Base-by-base conservation (phyloP, 495 filamentous ascomycete genomes). In the Aspergillus wentii region DNA sequence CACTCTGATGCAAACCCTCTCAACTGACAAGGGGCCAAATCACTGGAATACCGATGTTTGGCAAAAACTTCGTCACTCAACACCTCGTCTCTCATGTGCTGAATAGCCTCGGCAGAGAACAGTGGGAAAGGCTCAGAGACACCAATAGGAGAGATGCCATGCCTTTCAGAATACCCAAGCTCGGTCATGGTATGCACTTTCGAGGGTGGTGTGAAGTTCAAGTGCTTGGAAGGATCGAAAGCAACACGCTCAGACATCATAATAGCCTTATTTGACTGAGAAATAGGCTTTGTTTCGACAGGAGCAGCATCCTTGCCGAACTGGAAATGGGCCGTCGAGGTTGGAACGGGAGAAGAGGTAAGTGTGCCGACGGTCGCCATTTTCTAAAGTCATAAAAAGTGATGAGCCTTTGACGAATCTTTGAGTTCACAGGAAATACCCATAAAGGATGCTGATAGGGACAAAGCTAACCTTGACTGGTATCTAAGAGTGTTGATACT, bases 61-160 rank as follows among this genome's bases (percentile, higher is more conserved):
- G 72, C 61, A 56, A 74, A 68, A n/a, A 87, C 81, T 40, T 78
- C 72, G 5, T 72, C 59, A 27, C 70, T 72, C 22, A 87, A 64
- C 4, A 85, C 75, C 51, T 88, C 82, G 11, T 64, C 58, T 43
- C 83, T 71, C 75, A 86, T 85, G 36, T 70, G 69, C 39, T 74
- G 58, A 33, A 87, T 64, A 8, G 80, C 82, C 41, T 83, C 80
- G 26, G 67, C 56, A 18, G 78, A 78, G 60, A 87, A 86, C n/a
- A 86, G 66, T 8, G 74, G 71, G 54, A 88, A 88, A 2, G 84
- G 82, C 48, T 85, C 79, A 3, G 80, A 83, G 30, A 86, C 82
- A 20, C 78, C 83, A 31, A 85, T 64, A 0, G 74, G 69, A 13
- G 82, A 86, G 21, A 86, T 66, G 8, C 80, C 82, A 28, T 55